Evolutionary conservation across 768 basidiomycete species (phyloP), one percentile per base, ranked within the genome.

Genomic region (Asterophora parasitica): DNA sequence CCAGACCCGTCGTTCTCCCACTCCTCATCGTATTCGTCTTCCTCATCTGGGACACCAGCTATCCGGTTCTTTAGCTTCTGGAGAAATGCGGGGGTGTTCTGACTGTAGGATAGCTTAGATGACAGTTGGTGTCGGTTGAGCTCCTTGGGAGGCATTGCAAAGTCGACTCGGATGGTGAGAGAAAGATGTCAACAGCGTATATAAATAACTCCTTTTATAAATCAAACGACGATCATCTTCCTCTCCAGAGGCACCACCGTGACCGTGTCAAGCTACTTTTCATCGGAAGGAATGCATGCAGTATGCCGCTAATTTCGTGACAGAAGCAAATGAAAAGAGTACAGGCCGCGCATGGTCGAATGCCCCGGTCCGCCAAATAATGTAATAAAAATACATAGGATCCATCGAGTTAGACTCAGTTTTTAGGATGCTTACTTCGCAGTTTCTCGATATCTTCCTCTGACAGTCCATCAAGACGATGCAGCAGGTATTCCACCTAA

Each of bases 401-500:
- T 8, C 27, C 12, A 23, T 31, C n/a, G 5, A 37, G 12, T 32
- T 8, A 30, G 16, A 42, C 10, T 46, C 11, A 12, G 19, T 27
- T 32, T 31, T 20, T 23, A 16, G 36, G 31, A 35, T 54, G 52
- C 27, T 51, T 36, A 34, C 52, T 58, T 35, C 64, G 65, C 53
- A 94, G 72, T 26, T 65, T 73, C 17, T 90, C 85, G 9, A 97
- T 84, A 51, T 96, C 85, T 39, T 82, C 80, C 53, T 88, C 69
- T 0, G 90, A 78, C 40, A 98, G 66, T 1, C 91, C 95, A 33
- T 96, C 87, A 45, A 99, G 70, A 46, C 96, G 79, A 52, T 81
- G 82, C 7, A 98, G 68, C n/a, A 99, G 78, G 66, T 99, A 99
- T 43, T 97, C 92, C 32, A 98, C 90, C 94, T 97, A 58, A 39